phyloP scores from a whole-genome alignment of 2,329 filamentous ascomycete genomes.

The Pezizomycotina sp. region DNA sequence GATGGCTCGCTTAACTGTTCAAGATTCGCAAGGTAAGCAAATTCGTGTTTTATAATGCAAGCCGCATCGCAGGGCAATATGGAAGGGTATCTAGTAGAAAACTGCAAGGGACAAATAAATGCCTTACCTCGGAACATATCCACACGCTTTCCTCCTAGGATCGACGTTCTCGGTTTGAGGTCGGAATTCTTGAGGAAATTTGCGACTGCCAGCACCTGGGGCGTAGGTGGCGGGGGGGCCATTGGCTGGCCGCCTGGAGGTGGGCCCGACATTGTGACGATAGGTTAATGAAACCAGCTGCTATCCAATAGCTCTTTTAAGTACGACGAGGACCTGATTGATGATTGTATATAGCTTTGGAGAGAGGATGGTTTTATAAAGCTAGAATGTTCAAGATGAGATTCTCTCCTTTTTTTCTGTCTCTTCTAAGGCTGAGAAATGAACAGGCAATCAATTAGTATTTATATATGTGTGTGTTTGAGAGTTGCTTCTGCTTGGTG shows the following conservation, averaged over 20 bases:
- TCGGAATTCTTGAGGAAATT: constrained; percentile 72
- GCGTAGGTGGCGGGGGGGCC: constrained; percentile 50
- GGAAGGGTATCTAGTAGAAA: background rate
- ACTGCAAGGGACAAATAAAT: constrained; percentile 3
- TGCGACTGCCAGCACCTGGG: constrained; percentile 73
- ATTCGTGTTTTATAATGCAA: constrained; percentile 3
- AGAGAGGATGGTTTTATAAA: too few relatives aligned
- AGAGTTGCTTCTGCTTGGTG: too few relatives aligned
- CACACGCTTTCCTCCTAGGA: constrained; percentile 89
- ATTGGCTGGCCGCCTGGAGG: constrained; percentile 15
- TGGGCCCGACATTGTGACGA: constrained; percentile 18
- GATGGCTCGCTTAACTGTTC: constrained; percentile 79
- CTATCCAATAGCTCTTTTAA: too few relatives aligned
- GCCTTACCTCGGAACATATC: constrained; percentile 87
- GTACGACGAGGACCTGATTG: too few relatives aligned
- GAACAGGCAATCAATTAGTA: too few relatives aligned
- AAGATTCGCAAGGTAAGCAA: constrained; percentile 1
- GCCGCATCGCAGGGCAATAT: background rate
- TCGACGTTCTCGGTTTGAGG: constrained; percentile 76
- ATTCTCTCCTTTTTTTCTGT: too few relatives aligned
- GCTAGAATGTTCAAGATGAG: too few relatives aligned
- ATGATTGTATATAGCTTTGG: too few relatives aligned
- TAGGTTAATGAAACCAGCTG: too few relatives aligned
- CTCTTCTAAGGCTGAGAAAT: too few relatives aligned
- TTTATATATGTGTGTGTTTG: too few relatives aligned